phyloP scores from a whole-genome alignment of 768 basidiomycete species.

The Trichaptum fuscoviolaceum region DNA sequence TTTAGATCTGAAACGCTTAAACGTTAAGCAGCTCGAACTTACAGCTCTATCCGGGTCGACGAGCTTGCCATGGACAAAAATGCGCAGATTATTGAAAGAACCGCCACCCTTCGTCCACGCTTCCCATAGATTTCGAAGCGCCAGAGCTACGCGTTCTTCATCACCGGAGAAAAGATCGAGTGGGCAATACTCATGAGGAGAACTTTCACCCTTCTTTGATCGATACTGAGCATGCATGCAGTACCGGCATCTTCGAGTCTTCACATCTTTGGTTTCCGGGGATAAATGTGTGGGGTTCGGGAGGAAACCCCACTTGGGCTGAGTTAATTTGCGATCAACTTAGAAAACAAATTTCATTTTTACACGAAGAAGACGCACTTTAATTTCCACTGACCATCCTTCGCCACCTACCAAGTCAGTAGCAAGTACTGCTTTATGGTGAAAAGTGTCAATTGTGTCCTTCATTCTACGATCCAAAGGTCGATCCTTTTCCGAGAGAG shows the following conservation, averaged over 20 bases:
- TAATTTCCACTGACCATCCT: conserved; percentile 81
- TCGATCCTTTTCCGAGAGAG: conserved; percentile 41
- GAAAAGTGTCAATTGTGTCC: conserved; percentile 54
- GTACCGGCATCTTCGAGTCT: conserved; percentile 77
- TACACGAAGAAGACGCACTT: conserved; percentile 44
- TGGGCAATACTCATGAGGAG: conserved; percentile 66
- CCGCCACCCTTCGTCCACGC: conserved; percentile 66
- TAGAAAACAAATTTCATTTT: neutral
- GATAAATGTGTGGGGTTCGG: conserved; percentile 63
- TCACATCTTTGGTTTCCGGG: conserved; percentile 46
- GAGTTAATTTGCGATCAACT: conserved; percentile 6
- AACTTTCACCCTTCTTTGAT: conserved; percentile 30
- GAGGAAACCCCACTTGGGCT: conserved; percentile 99
- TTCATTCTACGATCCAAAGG: conserved; percentile 49
- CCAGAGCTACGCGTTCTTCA: conserved; percentile 50
- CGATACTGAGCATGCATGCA: conserved; percentile 79
- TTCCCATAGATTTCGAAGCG: conserved; percentile 66
- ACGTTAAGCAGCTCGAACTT: neutral
- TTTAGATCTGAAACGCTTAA: neutral
- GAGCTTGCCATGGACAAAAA: conserved; percentile 66
- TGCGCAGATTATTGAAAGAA: conserved; percentile 70
- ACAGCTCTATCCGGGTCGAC: conserved; percentile 56
- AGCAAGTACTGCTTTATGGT: conserved; percentile 62
- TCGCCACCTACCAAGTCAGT: conserved; percentile 70
- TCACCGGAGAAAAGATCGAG: conserved; percentile 84